Evolutionary conservation across 75 land plant species (phyloP).

Genomic region (Pinus albicaulis): DNA sequence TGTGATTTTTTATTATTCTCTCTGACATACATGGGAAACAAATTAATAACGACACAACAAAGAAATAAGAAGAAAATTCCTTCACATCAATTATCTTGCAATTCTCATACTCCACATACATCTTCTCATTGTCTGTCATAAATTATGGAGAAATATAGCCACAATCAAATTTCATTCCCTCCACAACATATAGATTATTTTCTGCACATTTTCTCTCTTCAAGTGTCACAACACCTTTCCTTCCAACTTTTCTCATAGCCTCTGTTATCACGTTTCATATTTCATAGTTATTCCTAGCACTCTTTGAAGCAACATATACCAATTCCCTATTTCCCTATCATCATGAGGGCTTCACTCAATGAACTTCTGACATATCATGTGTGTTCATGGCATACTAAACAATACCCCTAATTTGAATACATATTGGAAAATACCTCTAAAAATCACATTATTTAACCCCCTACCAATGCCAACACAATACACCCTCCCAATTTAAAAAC

Average conservation of each 20-base stretch:
- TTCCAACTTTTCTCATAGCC: slow-evolving; percentile 77
- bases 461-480: too few relatives aligned
- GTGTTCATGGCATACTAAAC: too few relatives aligned
- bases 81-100: slow-evolving; percentile 52
- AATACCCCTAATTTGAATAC: too few relatives aligned
- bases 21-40: too few relatives aligned
- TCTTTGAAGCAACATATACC: slow-evolving; percentile 73
- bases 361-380: too few relatives aligned
- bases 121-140: slow-evolving; percentile 85
- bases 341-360: too few relatives aligned
- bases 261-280: slow-evolving; percentile 80
- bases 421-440: too few relatives aligned
- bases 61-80: background rate
- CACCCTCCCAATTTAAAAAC: too few relatives aligned
- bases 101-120: slow-evolving; percentile 78
- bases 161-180: slow-evolving; percentile 90
- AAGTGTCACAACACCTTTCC: slow-evolving; percentile 66
- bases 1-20: too few relatives aligned
- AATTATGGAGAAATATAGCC: slow-evolving; percentile 92
- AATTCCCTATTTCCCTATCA: too few relatives aligned
- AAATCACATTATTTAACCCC: too few relatives aligned
- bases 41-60: too few relatives aligned
- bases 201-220: slow-evolving; percentile 78
- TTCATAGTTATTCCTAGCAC: slow-evolving; percentile 80
- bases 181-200: slow-evolving; percentile 74